phyloP scores from a whole-genome alignment of 2,329 filamentous ascomycete genomes.

The Fusarium sp. region DNA sequence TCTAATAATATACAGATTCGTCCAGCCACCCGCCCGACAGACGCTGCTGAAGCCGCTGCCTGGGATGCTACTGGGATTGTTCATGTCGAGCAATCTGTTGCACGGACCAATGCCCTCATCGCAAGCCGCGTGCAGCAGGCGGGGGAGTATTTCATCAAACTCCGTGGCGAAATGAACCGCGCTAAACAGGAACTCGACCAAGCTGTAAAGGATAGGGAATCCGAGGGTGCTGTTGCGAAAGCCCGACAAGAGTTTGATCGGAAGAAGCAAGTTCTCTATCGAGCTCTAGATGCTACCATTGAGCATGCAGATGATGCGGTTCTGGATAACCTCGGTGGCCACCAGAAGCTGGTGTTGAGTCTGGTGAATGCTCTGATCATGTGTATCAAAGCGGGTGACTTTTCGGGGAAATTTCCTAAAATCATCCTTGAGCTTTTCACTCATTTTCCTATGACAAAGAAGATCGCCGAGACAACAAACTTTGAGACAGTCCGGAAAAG shows the following conservation, averaged over 20 bases:
- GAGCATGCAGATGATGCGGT: conserved; percentile 64
- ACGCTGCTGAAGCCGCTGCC: conserved; percentile 57
- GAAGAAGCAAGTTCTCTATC: conserved; percentile 59
- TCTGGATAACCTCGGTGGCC: conserved; percentile 65
- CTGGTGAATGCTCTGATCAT: conserved; percentile 64
- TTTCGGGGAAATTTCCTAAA: conserved; percentile 62
- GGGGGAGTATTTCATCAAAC: conserved; percentile 59
- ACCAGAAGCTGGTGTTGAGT: conserved; percentile 64
- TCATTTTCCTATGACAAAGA: conserved; percentile 68
- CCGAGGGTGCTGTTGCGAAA: conserved; percentile 49
- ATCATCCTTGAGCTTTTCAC: conserved; percentile 68
- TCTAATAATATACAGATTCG: conserved; percentile 48
- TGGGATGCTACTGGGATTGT: conserved; percentile 65
- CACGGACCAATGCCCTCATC: conserved; percentile 52
- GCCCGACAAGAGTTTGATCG: conserved; percentile 54
- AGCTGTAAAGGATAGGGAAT: conserved; percentile 53
- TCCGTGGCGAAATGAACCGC: conserved; percentile 59
- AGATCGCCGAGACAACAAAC: conserved; percentile 70
- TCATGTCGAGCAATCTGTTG: conserved; percentile 54
- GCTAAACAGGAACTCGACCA: conserved; percentile 57
- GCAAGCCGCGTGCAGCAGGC: conserved; percentile 61
- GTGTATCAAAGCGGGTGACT: conserved; percentile 62
- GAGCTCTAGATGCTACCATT: conserved; percentile 63
- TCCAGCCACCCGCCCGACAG: conserved; percentile 54
- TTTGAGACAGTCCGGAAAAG: conserved; percentile 71